phyloP scores from a whole-genome alignment of 768 basidiomycete genomes.

The Zangia roseola region DNA sequence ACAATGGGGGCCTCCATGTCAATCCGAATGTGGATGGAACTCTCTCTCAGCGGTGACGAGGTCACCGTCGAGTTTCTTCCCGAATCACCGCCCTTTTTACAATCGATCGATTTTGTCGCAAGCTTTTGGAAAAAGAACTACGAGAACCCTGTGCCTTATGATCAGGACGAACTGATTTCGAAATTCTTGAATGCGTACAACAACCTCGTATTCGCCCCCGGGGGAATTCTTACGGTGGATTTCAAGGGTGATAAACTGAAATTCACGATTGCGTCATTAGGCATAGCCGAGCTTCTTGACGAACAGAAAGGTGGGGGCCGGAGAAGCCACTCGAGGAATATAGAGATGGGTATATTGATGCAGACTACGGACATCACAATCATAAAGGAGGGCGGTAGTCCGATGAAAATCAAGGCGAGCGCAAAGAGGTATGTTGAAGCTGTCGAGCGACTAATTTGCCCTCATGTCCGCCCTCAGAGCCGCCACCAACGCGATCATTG shows the following conservation, averaged over 20 bases:
- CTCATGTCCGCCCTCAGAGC: conserved; percentile 50
- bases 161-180: conserved; percentile 80
- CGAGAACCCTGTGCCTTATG: conserved; percentile 69
- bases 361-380: conserved; percentile 90
- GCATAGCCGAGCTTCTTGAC: conserved; percentile 58
- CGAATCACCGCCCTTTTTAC: conserved; percentile 61
- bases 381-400: conserved; percentile 76
- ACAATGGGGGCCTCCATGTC: conserved; percentile 72
- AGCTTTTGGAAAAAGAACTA: conserved; percentile 56
- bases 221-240: conserved; percentile 79
- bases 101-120: conserved; percentile 79
- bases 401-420: conserved; percentile 89
- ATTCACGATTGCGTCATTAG: conserved; percentile 59
- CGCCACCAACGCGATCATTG: conserved; percentile 90
- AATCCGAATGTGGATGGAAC: conserved; percentile 88
- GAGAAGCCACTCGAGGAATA: conserved; percentile 28
- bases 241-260: conserved; percentile 85
- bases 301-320: conserved; percentile 50
- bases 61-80: conserved; percentile 68
- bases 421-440: conserved; percentile 72
- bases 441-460: background rate
- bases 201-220: conserved; percentile 65
- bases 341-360: conserved; percentile 74
- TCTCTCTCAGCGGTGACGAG: conserved; percentile 74
- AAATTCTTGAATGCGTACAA: conserved; percentile 75